phyloP scores from a whole-genome alignment of 75 land plant genomes.

The Azolla pinnata region DNA sequence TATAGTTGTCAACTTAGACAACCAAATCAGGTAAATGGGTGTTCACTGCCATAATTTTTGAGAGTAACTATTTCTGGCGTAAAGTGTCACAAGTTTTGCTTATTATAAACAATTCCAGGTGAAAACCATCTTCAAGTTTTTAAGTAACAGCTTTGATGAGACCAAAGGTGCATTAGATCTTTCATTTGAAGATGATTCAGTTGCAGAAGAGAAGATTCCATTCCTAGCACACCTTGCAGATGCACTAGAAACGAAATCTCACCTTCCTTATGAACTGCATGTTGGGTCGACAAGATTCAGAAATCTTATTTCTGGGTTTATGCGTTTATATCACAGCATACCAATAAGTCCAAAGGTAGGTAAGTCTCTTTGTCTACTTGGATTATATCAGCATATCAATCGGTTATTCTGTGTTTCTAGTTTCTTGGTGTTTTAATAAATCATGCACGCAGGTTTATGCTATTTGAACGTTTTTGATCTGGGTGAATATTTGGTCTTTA shows the following conservation, averaged over 20 bases:
- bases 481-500: neutral
- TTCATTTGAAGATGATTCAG: constrained; percentile 77
- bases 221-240: constrained; percentile 87
- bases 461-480: neutral
- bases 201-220: constrained; percentile 96
- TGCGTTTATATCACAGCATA: constrained; percentile 75
- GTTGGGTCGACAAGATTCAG: constrained; percentile 74
- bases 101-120: no score
- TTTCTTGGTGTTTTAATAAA: neutral
- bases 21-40: constrained; percentile 84
- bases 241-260: constrained; percentile 53
- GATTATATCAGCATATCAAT: no score
- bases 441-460: neutral
- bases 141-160: constrained; percentile 66
- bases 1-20: constrained; percentile 82
- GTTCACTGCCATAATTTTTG: no score
- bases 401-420: neutral
- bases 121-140: constrained; percentile 82
- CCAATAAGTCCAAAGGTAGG: constrained; percentile 74
- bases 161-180: constrained; percentile 82
- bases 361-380: no score
- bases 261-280: constrained; percentile 71
- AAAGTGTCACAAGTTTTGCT: no score
- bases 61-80: no score
- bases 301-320: constrained; percentile 69